Conservation (phyloP, 129 eudicot species). For the Artemisia tridentata region DNA sequence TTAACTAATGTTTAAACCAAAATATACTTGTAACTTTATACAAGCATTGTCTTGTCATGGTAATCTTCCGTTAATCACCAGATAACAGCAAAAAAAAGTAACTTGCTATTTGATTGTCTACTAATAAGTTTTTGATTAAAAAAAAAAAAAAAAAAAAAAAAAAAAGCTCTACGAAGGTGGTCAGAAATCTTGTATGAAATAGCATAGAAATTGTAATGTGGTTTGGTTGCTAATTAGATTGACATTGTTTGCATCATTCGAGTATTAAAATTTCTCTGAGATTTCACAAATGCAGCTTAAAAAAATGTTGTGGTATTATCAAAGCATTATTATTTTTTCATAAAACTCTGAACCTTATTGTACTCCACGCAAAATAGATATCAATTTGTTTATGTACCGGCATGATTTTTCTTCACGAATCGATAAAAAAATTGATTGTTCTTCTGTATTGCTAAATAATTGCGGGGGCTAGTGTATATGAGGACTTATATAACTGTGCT, state of each 20-base stretch:
- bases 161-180: neutral
- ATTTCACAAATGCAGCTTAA: neutral
- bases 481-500: constrained; percentile 26
- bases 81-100: constrained; percentile 1
- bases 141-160: too few species aligned
- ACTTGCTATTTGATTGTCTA: constrained; percentile 6
- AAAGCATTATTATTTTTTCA: neutral
- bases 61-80: neutral
- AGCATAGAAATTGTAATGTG: neutral
- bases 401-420: too few species aligned
- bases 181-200: neutral
- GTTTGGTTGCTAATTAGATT: neutral
- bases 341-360: constrained; percentile 10
- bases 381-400: too few species aligned
- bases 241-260: neutral
- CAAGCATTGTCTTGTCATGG: neutral
- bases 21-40: neutral
- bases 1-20: neutral
- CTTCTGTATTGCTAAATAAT: neutral
- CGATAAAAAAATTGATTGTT: too few species aligned
- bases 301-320: neutral
- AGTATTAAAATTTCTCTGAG: neutral
- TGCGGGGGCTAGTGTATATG: constrained; percentile 14
- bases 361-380: constrained; percentile 1
- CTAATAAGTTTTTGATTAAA: neutral